phyloP scores from a whole-genome alignment of 495 filamentous ascomycete species.

The Penicillium samsonianum region DNA sequence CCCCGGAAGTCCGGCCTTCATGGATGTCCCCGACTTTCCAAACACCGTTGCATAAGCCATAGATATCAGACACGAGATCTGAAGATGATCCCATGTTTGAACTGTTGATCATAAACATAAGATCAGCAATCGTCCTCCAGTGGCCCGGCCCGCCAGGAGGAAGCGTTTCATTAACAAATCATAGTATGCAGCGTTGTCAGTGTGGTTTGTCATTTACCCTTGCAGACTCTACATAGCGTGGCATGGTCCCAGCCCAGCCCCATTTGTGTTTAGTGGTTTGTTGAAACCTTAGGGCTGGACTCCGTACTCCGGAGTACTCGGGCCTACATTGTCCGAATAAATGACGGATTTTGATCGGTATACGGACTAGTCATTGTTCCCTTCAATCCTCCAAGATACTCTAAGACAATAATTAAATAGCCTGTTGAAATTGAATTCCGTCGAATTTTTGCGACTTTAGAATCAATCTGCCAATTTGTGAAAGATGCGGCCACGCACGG shows the following conservation, averaged over 20 bases:
- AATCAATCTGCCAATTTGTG: background rate
- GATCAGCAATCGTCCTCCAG: background rate
- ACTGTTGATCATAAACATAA: background rate
- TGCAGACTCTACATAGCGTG: background rate
- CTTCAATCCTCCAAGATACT: background rate
- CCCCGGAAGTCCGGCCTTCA: background rate
- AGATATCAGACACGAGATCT: background rate
- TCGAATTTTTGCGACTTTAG: background rate
- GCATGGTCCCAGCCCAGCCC: background rate
- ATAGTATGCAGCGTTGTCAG: background rate
- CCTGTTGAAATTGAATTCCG: background rate
- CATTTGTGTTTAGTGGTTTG: background rate
- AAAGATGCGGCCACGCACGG: constrained; percentile 2
- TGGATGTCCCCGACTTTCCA: background rate
- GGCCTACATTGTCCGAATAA: background rate
- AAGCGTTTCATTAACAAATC: background rate
- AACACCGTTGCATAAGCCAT: background rate
- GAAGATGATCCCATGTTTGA: background rate
- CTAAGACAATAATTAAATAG: background rate
- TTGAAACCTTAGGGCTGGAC: background rate
- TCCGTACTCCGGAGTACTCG: background rate
- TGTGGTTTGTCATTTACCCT: background rate
- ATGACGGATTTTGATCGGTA: background rate
- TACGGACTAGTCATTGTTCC: too few relatives aligned
- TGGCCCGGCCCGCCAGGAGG: background rate